phyloP scores from a whole-genome alignment of 306 rosid genomes.

The Vigna mungo region DNA sequence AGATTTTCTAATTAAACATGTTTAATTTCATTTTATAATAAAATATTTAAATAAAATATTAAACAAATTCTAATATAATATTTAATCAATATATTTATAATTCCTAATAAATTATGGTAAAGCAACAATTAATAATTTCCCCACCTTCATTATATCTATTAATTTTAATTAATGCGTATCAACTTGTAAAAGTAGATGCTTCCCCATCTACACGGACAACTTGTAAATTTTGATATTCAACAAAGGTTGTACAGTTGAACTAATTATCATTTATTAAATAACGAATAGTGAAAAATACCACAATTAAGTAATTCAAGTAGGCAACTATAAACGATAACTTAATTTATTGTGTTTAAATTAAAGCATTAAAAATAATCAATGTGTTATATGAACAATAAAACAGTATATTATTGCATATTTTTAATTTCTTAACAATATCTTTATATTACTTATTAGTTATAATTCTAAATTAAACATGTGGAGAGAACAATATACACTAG shows the following conservation, averaged over 20 bases:
- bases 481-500: too few species aligned
- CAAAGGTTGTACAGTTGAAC: neutral
- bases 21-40: neutral
- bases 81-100: neutral
- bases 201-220: slow-evolving; percentile 9
- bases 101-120: neutral
- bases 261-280: neutral
- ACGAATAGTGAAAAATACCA: neutral
- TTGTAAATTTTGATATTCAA: neutral
- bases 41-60: neutral
- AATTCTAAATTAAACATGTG: too few species aligned
- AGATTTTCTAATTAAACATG: neutral
- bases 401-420: too few species aligned
- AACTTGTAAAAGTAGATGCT: slow-evolving; percentile 8
- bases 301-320: neutral
- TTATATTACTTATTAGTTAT: too few species aligned
- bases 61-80: neutral
- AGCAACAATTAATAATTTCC: neutral
- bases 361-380: too few species aligned
- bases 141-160: neutral
- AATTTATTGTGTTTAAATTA: neutral
- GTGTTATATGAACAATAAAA: too few species aligned
- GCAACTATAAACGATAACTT: neutral
- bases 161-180: neutral
- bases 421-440: too few species aligned